Base-by-base conservation (phyloP, 805 yeast species). In the Isabelozyma rhagii region DNA sequence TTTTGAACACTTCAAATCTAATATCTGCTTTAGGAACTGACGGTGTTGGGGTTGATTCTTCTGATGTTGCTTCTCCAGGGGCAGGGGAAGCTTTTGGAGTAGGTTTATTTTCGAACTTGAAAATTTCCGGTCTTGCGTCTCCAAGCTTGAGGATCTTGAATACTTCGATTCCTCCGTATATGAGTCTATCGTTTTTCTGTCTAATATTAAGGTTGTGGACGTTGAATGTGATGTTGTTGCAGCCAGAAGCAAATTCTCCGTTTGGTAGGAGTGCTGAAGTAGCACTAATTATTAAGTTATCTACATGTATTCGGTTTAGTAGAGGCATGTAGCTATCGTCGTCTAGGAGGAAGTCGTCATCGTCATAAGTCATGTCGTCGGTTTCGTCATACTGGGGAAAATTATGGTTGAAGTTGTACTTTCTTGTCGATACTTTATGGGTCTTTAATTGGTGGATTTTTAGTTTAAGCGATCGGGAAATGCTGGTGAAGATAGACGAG, bases 121-220 rank as follows among this genome's bases (percentile, higher is more conserved):
- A 62, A 0, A 79, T 68, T 27, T 64, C 46, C 5, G 51, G n/a
- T 1, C 51, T 45, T 10, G 63, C 58, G 21, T 61, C 50, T 18
- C 50, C 54, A 9, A 49, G 52, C 17, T 67, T 49, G 3, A 64
- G 14, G 5, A 74, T 50, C 1, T 56, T 50, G n/a, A 80, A 51
- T 0, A 53, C 56, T 43, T 73, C 68, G 1, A 82, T 51, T 1
- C 80, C 79, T 1, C 89, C 89, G 52, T 73, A 77, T 1, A 73
- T 56, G 44, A 79, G 64, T 0, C 57, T 58, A 0, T 69, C 63
- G 49, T 71, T 73, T 48, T 76, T 77, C 47, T 76, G 81, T 45
- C 74, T 75, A 21, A 82, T 46, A 41, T 64, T 66, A 6, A 79
- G 43, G 25, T 70, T 68, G 15, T 43, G 57, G 25, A 52, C 60